Conservation (phyloP, 2,329 filamentous ascomycete genomes). For the Penicillium freii region DNA sequence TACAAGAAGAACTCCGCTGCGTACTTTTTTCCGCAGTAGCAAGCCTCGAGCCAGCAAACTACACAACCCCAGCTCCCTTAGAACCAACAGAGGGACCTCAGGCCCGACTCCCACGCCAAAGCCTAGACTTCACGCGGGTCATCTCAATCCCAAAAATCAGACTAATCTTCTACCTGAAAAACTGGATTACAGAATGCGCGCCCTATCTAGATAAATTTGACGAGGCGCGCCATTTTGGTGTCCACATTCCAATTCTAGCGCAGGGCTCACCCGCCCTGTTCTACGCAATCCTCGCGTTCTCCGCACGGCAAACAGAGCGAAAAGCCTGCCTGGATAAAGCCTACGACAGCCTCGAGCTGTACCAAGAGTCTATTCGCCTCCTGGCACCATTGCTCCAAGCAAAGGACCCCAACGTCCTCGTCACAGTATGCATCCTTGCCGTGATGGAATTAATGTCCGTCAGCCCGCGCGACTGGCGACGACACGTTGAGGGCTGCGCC, state of each 20-base stretch:
- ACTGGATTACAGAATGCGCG: conserved; percentile 35
- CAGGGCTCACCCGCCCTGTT: conserved; percentile 46
- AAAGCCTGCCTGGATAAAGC: conserved; percentile 45
- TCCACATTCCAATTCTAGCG: conserved; percentile 50
- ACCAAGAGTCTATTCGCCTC: conserved; percentile 51
- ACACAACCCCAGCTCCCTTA: conserved; percentile 31
- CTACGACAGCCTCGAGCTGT: conserved; percentile 52
- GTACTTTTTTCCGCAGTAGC: conserved; percentile 46
- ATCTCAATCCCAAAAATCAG: conserved; percentile 34
- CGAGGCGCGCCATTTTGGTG: conserved; percentile 50
- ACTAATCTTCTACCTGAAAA: conserved; percentile 43
- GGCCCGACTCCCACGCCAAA: conserved; percentile 11
- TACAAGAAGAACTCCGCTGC: conserved; percentile 45
- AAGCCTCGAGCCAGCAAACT: conserved; percentile 39
- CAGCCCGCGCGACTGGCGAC: conserved; percentile 50
- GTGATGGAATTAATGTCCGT: conserved; percentile 53
- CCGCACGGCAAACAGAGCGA: conserved; percentile 51
- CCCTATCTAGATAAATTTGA: conserved; percentile 56
- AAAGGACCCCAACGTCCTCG: conserved; percentile 50
- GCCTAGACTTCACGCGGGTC: conserved; percentile 22
- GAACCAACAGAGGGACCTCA: conserved; percentile 16
- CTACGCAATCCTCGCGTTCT: conserved; percentile 54
- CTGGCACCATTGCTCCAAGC: conserved; percentile 49
- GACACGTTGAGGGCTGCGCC: conserved; percentile 56
- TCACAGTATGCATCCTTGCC: conserved; percentile 53